phyloP scores from a whole-genome alignment of 768 basidiomycete genomes.

The Dendrothele bispora region DNA sequence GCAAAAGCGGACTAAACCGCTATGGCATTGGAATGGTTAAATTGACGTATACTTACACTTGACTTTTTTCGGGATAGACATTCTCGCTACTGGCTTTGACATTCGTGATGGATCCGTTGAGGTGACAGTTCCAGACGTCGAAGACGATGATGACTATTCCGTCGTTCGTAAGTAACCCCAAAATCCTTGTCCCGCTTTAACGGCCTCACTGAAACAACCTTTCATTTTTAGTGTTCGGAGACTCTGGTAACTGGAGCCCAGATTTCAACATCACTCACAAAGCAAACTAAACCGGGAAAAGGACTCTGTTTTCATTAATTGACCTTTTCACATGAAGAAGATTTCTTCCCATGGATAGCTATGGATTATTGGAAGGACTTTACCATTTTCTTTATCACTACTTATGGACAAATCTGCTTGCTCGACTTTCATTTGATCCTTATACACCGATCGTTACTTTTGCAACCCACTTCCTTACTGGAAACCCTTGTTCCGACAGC shows the following conservation, averaged over 20 bases:
- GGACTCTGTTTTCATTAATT: no score
- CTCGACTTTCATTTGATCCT: no score
- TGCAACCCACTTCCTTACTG: no score
- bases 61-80: constrained; percentile 14
- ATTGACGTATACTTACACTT: neutral
- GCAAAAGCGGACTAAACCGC: no score
- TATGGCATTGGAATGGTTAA: neutral
- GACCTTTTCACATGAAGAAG: no score
- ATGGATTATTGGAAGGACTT: no score
- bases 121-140: constrained; percentile 34
- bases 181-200: neutral
- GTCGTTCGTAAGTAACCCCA: constrained; percentile 35
- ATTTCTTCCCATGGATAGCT: no score
- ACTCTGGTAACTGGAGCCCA: constrained; percentile 44
- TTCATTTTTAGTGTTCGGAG: constrained; percentile 41
- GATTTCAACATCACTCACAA: constrained; percentile 21
- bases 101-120: constrained; percentile 33
- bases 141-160: constrained; percentile 32
- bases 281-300: no score
- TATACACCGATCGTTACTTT: no score
- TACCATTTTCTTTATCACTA: no score
- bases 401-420: no score
- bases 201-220: neutral
- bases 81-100: constrained; percentile 33
- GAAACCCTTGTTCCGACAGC: no score